These are phyloP conservation scores for Secale cereale DNA, from an alignment of 176 grass and related monocot species.

Conservation along the genomic window DNA sequence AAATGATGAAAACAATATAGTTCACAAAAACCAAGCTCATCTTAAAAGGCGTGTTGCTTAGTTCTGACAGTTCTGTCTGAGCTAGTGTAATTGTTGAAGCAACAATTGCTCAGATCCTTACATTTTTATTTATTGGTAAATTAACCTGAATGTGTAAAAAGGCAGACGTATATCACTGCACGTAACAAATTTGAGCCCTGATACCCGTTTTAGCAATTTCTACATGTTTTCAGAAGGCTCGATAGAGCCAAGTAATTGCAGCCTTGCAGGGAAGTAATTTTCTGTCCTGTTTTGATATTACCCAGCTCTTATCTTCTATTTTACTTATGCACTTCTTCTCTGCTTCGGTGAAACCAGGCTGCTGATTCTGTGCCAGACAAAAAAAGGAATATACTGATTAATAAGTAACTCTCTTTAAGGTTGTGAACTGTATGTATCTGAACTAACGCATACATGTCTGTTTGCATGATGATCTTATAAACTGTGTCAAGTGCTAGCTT, in stretches of 20 bases:
- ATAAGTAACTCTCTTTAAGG: slow-evolving; percentile 18
- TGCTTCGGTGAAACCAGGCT: neutral
- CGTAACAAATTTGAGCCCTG: neutral
- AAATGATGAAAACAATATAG: neutral
- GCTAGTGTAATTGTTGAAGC: neutral
- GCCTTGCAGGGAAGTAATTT: neutral
- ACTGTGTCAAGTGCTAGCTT: neutral
- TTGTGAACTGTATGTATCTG: slow-evolving; percentile 2
- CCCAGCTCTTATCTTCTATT: neutral
- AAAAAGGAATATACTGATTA: slow-evolving; percentile 13
- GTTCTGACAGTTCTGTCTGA: neutral
- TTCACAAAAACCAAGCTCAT: neutral
- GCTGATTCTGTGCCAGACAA: neutral
- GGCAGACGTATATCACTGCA: neutral
- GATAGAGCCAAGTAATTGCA: neutral
- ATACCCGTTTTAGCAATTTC: slow-evolving; percentile 5
- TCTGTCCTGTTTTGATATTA: slow-evolving; percentile 2
- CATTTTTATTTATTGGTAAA: neutral
- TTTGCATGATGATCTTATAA: slow-evolving; percentile 8
- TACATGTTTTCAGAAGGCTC: neutral
- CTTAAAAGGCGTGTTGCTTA: neutral
- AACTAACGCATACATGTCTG: neutral
- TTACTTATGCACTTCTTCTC: slow-evolving; percentile 13
- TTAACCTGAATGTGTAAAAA: neutral
- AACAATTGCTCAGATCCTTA: neutral